Base-by-base conservation (phyloP, 2,329 filamentous ascomycete genomes). In the Neofusicoccum ribis region DNA sequence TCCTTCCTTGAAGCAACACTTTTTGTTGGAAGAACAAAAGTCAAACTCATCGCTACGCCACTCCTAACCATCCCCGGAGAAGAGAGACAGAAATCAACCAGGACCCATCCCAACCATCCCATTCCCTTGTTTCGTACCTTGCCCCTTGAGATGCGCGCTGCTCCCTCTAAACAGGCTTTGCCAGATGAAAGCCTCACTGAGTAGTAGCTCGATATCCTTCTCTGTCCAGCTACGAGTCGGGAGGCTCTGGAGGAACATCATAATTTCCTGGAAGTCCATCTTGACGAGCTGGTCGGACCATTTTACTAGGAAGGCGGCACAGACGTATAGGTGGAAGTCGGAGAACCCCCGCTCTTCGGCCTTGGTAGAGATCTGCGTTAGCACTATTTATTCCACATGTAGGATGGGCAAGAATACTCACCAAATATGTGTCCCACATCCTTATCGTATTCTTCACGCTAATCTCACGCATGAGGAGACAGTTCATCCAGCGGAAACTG, bases 401-500 rank as follows among this genome's bases (percentile, higher is more conserved):
- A 17, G 2, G 11, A 11, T 39, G 9, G 27, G 39, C 15, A 20
- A 46, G 5, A 14, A 5, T 60, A 80, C 88, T 76, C 82, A 97
- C 94, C 81, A 99, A 86, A 80, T 99, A 99, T 31, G 95, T 99
- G 78, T 99, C 95, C 95, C 95, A 99, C 95, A 99, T 99, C 71
- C 95, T 86, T 69, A 99, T 96, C 0, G 93, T 97, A 76, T 97
- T 98, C 77, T 89, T 91, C 65, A 99, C 94, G 75, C 91, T 97
- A 69, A 99, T 91, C 80, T 99, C 95, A 68, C 95, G 87, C 95
- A 99, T 99, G 69, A 99, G 83, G 61, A 99, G 86, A 77, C 95
- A 99, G 74, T 99, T 99, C 95, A 99, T 99, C 95, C 95, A 99
- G 65, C 95, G 86, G 77, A 99, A 99, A 78, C 93, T 97, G 80